Conservation (phyloP, 169 alveolate genomes). For the Plasmodium cynomolgi region DNA sequence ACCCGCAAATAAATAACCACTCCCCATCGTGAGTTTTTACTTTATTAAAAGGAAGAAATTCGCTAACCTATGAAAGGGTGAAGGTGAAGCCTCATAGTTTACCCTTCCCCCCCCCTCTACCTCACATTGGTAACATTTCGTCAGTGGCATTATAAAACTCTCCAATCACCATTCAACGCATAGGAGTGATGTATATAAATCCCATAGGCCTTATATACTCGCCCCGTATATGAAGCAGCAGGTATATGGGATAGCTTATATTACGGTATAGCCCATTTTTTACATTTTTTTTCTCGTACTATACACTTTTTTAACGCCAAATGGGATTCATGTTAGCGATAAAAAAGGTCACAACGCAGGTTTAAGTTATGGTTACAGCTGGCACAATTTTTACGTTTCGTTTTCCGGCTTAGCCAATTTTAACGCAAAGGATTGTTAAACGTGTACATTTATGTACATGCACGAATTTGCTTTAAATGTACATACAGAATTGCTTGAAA, state of each 20-base stretch:
- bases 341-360: neutral
- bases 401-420: neutral
- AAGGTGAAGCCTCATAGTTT: neutral
- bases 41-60: neutral
- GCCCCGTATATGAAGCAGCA: neutral
- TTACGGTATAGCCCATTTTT: neutral
- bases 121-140: neutral
- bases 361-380: neutral
- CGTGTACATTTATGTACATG: neutral
- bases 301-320: no score
- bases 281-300: no score
- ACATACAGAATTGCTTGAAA: neutral
- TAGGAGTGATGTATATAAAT: neutral
- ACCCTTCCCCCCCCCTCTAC: neutral
- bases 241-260: neutral
- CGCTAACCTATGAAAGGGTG: neutral
- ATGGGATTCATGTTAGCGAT: neutral
- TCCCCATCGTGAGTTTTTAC: neutral
- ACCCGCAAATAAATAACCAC: neutral
- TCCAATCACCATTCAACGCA: neutral
- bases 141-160: neutral
- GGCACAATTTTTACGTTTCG: neutral
- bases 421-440: neutral
- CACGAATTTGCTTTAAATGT: neutral
- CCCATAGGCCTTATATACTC: neutral